Evolutionary conservation across 2,329 filamentous ascomycete genomes (phyloP), one percentile per base, ranked within the genome.

Genomic region (Neofusicoccum kwambonambiense): DNA sequence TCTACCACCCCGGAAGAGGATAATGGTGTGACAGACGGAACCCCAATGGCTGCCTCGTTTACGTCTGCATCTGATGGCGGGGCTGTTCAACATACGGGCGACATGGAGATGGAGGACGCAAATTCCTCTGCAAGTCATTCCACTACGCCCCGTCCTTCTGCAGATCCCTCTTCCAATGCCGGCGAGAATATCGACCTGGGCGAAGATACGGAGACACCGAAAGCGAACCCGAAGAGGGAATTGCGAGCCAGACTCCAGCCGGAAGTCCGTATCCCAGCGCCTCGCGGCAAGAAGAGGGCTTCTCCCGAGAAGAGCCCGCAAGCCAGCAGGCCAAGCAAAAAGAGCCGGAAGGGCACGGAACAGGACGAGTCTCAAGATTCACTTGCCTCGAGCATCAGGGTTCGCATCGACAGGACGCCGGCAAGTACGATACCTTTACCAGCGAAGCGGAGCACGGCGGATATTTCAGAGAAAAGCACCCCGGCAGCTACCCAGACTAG

Each of bases 141-240:
- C 6, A n/a, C 27, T 31, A 31, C 27, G 6, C 27, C 27, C 27
- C 27, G 27, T 31, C 31, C 47, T 50, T 50, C 11, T 15, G 37
- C 37, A 39, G 11, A 12, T 11, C 49, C 15, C 17, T 51, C 27
- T 27, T 35, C 49, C 12, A 35, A 54, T 9, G 50, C 34, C 13
- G 42, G 8, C 13, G 42, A 44, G 11, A 11, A 51, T 5, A 27
- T 17, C 19, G 19, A n/a, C 19, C 13, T 22, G 13, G 64, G 64
- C 41, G 44, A 50, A 41, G 51, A 68, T 12, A 67, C 69, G 63
- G 65, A 66, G 57, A 58, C 58, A 8, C 22, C 51, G 65, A 31
- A 65, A 67, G n/a, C 8, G 31, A 35, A 50, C 12, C 34, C 17
- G 11, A 62, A 41, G 15, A 45, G 44, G 2, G 8, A 17, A 19